phyloP scores from a whole-genome alignment of 345 rosid genomes.

The Erysimum cheiranthoides region DNA sequence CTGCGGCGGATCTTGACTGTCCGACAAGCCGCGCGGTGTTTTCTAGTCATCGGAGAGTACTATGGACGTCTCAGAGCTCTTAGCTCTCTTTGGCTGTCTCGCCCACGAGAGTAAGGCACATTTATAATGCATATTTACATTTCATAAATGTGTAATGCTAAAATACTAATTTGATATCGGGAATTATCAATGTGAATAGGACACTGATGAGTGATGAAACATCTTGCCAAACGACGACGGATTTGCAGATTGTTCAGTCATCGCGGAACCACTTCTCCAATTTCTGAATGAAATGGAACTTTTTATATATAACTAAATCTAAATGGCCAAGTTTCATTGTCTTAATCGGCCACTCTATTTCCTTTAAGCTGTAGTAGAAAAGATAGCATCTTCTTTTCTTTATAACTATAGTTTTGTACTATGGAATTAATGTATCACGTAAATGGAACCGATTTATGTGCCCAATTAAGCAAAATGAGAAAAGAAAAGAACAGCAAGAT shows the following conservation, averaged over 20 bases:
- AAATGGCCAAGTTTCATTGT: slow-evolving; percentile 14
- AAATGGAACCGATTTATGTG: slow-evolving; percentile 48
- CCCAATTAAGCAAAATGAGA: background rate
- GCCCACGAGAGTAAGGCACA: slow-evolving; percentile 82
- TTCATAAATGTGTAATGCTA: background rate
- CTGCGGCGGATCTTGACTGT: slow-evolving; percentile 74
- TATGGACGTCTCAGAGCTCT: slow-evolving; percentile 86
- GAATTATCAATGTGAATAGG: slow-evolving; percentile 44
- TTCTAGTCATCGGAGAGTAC: slow-evolving; percentile 87
- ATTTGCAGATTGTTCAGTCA: slow-evolving; percentile 79
- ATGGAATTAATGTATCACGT: slow-evolving; percentile 44
- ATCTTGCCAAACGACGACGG: slow-evolving; percentile 81
- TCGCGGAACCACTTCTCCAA: slow-evolving; percentile 75
- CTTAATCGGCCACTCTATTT: slow-evolving; percentile 10
- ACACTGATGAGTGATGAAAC: slow-evolving; percentile 69
- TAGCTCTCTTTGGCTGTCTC: slow-evolving; percentile 89
- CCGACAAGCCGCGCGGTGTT: slow-evolving; percentile 88
- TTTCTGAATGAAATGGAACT: slow-evolving; percentile 49
- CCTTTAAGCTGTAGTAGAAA: slow-evolving; percentile 42
- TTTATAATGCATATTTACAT: background rate
- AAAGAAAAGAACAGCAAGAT: background rate
- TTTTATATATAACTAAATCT: slow-evolving; percentile 5
- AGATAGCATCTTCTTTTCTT: slow-evolving; percentile 45
- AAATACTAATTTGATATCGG: background rate
- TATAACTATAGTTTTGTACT: slow-evolving; percentile 16